phyloP scores from a whole-genome alignment of 345 rosid genomes.

The Lepidium didymum region DNA sequence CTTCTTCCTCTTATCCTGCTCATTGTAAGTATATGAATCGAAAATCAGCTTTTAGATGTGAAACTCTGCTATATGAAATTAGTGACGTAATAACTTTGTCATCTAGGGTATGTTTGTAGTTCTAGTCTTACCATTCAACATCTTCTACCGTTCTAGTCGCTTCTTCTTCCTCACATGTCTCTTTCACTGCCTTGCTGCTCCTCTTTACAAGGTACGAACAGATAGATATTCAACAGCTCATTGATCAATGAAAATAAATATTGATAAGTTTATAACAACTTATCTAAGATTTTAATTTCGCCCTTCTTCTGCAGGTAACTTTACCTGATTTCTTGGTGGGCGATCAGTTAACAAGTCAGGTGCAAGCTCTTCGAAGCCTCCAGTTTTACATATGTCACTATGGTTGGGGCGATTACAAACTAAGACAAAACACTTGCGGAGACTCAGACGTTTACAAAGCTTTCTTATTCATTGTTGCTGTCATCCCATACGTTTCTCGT shows the following conservation, averaged over 20 bases:
- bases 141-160: conserved; percentile 31
- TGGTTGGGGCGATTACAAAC: conserved; percentile 54
- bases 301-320: conserved; percentile 41
- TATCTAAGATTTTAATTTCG: background rate
- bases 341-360: conserved; percentile 69
- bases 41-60: background rate
- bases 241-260: background rate
- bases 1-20: conserved; percentile 41
- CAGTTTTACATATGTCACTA: conserved; percentile 70
- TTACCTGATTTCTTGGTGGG: conserved; percentile 65
- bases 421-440: conserved; percentile 36
- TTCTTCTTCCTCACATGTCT: conserved; percentile 30
- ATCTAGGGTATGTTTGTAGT: conserved; percentile 20
- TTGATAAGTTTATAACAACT: background rate
- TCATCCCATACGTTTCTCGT: conserved; percentile 47
- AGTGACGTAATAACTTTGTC: background rate
- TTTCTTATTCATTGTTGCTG: conserved; percentile 51
- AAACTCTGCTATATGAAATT: background rate
- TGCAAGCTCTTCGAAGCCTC: conserved; percentile 63
- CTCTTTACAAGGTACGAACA: conserved; percentile 28
- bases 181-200: conserved; percentile 29
- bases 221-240: background rate
- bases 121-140: conserved; percentile 23
- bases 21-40: conserved; percentile 21
- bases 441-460: conserved; percentile 22